phyloP scores from a whole-genome alignment of 805 yeast genomes.

The Suhomyces kilbournensis region DNA sequence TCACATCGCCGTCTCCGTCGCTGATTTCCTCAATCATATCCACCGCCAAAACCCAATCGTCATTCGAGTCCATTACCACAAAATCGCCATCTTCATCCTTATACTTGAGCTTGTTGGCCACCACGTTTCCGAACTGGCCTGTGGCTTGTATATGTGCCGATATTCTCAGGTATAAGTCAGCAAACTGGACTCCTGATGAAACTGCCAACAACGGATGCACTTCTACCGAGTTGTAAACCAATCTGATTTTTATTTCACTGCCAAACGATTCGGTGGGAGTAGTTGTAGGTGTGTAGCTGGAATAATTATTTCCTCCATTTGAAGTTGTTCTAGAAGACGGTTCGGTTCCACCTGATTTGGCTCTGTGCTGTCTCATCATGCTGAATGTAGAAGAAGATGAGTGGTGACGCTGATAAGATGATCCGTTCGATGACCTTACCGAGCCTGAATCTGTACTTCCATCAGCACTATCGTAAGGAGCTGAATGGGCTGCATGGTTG shows the following conservation, averaged over 20 bases:
- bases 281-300: constrained; percentile 4
- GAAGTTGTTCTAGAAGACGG: constrained; percentile 5
- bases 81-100: constrained; percentile 95
- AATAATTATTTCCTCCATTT: constrained; percentile 3
- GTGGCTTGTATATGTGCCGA: constrained; percentile 47
- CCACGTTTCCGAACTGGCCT: constrained; percentile 54
- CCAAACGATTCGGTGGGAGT: constrained; percentile 5
- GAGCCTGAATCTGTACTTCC: constrained; percentile 3
- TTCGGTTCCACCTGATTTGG: constrained; percentile 10
- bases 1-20: constrained; percentile 9
- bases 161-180: constrained; percentile 64
- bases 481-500: neutral
- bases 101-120: constrained; percentile 60
- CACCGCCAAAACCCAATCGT: constrained; percentile 83
- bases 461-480: neutral
- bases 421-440: constrained; percentile 27
- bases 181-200: constrained; percentile 26
- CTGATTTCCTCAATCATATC: constrained; percentile 49
- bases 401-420: constrained; percentile 35
- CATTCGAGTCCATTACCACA: constrained; percentile 79
- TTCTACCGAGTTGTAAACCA: constrained; percentile 32
- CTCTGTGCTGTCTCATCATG: constrained; percentile 38
- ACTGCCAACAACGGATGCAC: constrained; percentile 28
- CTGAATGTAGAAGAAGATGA: constrained; percentile 43
- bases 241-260: constrained; percentile 18